These are phyloP conservation scores for Parmelia sp. DNA, from an alignment of 495 filamentous ascomycete species.

Conservation along the genomic window DNA sequence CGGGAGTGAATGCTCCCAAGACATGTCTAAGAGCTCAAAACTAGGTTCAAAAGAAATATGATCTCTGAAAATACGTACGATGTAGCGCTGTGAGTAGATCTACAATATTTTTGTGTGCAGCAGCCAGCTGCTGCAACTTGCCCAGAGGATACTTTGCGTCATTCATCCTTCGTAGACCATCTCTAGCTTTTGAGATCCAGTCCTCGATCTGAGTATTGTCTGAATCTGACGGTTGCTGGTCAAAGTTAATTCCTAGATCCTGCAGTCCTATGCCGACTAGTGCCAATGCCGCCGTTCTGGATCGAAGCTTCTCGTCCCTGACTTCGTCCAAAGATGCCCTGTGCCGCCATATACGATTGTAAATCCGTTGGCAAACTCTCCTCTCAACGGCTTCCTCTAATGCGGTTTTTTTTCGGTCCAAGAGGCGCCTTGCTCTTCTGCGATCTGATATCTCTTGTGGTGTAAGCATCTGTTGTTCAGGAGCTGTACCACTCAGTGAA, in stretches of 20 bases:
- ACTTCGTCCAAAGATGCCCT: constrained; percentile 89
- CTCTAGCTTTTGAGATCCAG: constrained; percentile 66
- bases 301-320: constrained; percentile 88
- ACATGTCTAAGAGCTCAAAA: too few species aligned
- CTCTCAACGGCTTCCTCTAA: constrained; percentile 92
- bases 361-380: constrained; percentile 78
- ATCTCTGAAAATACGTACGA: constrained; percentile 21
- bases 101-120: constrained; percentile 88
- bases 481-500: constrained; percentile 20
- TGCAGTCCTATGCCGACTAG: constrained; percentile 83
- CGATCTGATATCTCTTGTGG: constrained; percentile 72
- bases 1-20: too few species aligned
- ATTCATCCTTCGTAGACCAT: constrained; percentile 74
- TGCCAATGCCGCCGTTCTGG: constrained; percentile 83
- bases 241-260: constrained; percentile 78
- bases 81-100: constrained; percentile 67
- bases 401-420: constrained; percentile 67
- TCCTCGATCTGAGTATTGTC: constrained; percentile 59
- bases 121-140: constrained; percentile 83
- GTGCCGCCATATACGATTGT: constrained; percentile 84
- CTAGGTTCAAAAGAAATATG: too few species aligned
- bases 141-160: constrained; percentile 79
- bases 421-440: constrained; percentile 65
- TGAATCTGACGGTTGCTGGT: constrained; percentile 36
- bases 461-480: constrained; percentile 87